Percentiles rank a stretch among this genome's conserved stretches.
These are phyloP conservation scores for Darksidea phi DNA, from an alignment of 495 filamentous ascomycete species.

Conservation along the genomic window DNA sequence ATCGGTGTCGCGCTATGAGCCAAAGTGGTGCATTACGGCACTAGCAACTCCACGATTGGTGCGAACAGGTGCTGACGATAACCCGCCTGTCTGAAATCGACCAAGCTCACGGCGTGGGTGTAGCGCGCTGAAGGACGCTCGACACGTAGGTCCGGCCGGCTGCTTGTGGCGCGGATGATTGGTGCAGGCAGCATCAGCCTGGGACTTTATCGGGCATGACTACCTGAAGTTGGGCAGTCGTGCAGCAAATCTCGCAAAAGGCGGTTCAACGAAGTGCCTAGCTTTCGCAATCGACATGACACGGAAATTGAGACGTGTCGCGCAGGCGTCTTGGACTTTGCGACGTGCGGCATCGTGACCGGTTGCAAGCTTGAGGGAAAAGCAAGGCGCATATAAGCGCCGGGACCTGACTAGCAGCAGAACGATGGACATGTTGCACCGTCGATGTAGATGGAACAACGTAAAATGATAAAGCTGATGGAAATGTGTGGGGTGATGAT, in stretches of 20 bases:
- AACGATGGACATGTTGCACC: too few species aligned
- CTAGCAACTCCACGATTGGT: slow-evolving; percentile 2
- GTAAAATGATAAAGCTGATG: too few species aligned
- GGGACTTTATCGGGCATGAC: slow-evolving; percentile 9
- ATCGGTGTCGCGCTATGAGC: neutral
- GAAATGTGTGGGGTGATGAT: too few species aligned
- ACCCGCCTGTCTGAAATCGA: neutral
- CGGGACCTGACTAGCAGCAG: too few species aligned
- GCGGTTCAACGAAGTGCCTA: too few species aligned
- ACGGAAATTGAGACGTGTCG: too few species aligned
- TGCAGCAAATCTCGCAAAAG: slow-evolving; percentile 1
- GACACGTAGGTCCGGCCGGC: slow-evolving; percentile 7
- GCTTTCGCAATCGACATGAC: too few species aligned
- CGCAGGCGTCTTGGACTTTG: too few species aligned
- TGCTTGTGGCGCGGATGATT: slow-evolving; percentile 11
- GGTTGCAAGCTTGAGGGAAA: too few species aligned
- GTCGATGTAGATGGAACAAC: too few species aligned
- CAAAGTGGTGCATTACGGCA: neutral
- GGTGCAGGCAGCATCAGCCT: neutral
- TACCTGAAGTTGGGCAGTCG: slow-evolving; percentile 5
- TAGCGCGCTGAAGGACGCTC: slow-evolving; percentile 14
- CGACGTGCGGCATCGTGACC: too few species aligned
- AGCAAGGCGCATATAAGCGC: too few species aligned
- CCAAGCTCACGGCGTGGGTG: neutral
- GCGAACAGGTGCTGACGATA: neutral